A percentile compares a stretch with the other conserved stretches of the same genome.
phyloP scores from a whole-genome alignment of 108 stramenopile genomes.

The Pseudonitzschia pungens region DNA sequence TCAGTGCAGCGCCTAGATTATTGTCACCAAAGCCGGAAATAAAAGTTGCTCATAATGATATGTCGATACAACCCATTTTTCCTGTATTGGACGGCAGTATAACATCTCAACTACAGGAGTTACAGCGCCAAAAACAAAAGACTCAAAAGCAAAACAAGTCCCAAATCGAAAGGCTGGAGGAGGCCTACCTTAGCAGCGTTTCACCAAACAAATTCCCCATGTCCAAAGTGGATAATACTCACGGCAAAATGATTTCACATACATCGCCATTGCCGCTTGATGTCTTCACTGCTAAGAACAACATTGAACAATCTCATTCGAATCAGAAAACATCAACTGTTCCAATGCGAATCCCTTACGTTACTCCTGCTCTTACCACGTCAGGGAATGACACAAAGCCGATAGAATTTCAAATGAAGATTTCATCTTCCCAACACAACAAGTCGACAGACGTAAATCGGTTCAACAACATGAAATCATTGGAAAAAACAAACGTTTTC shows the following conservation, averaged over 20 bases:
- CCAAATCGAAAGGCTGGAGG: neutral
- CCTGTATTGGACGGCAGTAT: neutral
- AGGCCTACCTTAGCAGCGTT: conserved; percentile 8
- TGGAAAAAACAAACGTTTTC: neutral
- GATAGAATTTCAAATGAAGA: neutral
- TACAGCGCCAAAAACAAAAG: neutral
- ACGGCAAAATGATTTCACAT: neutral
- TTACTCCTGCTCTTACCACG: neutral
- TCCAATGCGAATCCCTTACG: neutral
- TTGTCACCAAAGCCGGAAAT: neutral
- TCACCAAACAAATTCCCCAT: neutral
- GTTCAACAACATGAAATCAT: neutral
- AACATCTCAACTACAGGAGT: neutral
- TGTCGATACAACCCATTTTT: neutral
- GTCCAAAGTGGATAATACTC: neutral
- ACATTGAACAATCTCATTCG: neutral
- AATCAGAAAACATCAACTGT: neutral
- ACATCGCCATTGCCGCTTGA: neutral
- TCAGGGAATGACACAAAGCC: neutral
- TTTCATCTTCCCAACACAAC: neutral
- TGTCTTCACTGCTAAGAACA: no score
- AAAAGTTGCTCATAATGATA: neutral
- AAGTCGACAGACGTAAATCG: neutral
- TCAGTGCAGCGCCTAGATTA: neutral
- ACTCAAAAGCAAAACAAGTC: neutral